Percentiles rank a stretch among this genome's conserved stretches.
Evolutionary conservation across 2,329 filamentous ascomycete species (phyloP).

Genomic region (Pyrenophora tritici-repentis): DNA sequence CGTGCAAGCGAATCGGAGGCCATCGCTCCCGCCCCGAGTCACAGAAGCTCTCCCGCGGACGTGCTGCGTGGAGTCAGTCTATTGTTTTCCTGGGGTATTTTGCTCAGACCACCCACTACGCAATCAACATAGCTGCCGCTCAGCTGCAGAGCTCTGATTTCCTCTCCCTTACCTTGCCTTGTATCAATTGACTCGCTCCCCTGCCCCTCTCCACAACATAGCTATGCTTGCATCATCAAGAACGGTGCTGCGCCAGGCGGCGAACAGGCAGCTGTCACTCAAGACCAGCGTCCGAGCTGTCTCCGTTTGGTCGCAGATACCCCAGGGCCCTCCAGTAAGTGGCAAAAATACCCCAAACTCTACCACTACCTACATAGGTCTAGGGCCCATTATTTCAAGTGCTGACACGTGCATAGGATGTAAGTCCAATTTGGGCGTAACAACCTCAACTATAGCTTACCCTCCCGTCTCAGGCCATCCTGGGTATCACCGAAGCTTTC

Average conservation of each 20-base stretch:
- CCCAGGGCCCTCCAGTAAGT: constrained; percentile 91
- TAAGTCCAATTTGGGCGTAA: constrained; percentile 22
- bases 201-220: constrained; percentile 15
- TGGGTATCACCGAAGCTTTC: constrained; percentile 96
- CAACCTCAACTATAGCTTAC: constrained; percentile 23
- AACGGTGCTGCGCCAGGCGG: constrained; percentile 46
- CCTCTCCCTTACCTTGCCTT: constrained; percentile 12
- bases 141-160: constrained; percentile 13
- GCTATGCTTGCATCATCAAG: constrained; percentile 47
- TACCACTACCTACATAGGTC: background rate
- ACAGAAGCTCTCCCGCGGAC: constrained; percentile 20
- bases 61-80: constrained; percentile 12
- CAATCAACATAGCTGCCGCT: constrained; percentile 10
- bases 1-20: constrained; percentile 23
- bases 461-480: constrained; percentile 66
- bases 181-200: constrained; percentile 8
- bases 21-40: constrained; percentile 16
- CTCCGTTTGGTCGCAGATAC: constrained; percentile 88
- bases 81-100: constrained; percentile 37
- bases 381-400: constrained; percentile 10
- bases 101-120: constrained; percentile 28
- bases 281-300: constrained; percentile 61
- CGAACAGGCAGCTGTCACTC: constrained; percentile 41
- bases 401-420: constrained; percentile 44
- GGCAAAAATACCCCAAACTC: constrained; percentile 3